Evolutionary conservation across 2,329 filamentous ascomycete genomes (phyloP), one percentile per base, ranked within the genome.

Genomic region (Alternaria metachromatica): DNA sequence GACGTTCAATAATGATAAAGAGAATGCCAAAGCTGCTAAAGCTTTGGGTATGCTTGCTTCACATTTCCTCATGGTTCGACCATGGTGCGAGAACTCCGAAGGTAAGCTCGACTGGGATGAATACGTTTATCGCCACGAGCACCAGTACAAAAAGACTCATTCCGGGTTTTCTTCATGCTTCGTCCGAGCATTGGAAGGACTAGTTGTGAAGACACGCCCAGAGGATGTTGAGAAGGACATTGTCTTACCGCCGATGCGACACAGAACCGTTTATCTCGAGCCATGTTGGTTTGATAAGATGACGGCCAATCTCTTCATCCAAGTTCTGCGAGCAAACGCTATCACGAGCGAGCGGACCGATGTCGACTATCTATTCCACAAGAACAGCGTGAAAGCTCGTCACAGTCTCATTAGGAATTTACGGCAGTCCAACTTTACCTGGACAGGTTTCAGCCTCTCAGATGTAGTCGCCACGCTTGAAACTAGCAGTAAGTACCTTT

Each of bases 301-400:
- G 10, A 92, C 90, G 0, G 85, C 94, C 25, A 97, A 97, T 69
- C 81, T 96, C 1, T 97, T 97, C 74, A 87, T 92, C 1, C 91
- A 96, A 80, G 89, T 93, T 75, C 88, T 97, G 50, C 90, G 92
- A 2, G 90, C 93, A 68, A 98, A 98, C 75, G 89, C 93, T 0
- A 89, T 98, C 1, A 94, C 94, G 23, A 97, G 94, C 6, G 92
- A 97, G 74, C 85, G 94, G 11, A 89, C 87, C 0, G 95, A 95
- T 71, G 84, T 87, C 59, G 94, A 97, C 76, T 97, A 97, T 75
- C 90, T 98, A 67, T 97, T 97, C 71, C 92, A 97, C 71, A 87
- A 88, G 0, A 88, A 86, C 12, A 94, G 94, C 71, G 83, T 87
- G 28, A 90, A 89, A 65, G 85, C 86, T 43, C 82, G 97, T 12